These are phyloP conservation scores for Eucalyptus decipiens DNA, from an alignment of 345 rosid species.

Conservation along the genomic window DNA sequence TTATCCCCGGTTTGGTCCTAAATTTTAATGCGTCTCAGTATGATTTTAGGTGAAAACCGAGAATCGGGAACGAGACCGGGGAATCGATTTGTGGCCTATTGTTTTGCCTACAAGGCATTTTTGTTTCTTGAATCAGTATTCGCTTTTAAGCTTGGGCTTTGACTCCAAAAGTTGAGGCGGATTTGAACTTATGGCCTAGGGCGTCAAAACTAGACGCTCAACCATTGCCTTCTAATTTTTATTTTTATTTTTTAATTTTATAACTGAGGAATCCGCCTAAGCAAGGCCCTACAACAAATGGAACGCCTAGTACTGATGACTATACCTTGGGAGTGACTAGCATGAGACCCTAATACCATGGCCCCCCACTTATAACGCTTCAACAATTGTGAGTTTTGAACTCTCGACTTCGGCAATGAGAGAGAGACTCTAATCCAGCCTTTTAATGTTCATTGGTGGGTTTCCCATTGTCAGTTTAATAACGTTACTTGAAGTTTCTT, in stretches of 20 bases:
- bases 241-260: too few species aligned
- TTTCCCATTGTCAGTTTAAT: neutral
- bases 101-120: neutral
- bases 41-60: neutral
- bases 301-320: too few species aligned
- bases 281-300: too few species aligned
- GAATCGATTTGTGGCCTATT: neutral
- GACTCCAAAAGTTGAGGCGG: neutral
- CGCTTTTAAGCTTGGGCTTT: neutral
- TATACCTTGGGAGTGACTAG: too few species aligned
- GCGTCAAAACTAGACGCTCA: neutral
- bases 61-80: neutral
- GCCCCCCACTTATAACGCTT: too few species aligned
- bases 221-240: neutral
- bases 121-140: neutral
- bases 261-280: too few species aligned
- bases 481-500: too few species aligned
- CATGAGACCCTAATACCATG: too few species aligned
- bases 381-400: too few species aligned
- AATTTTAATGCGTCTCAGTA: fast-evolving
- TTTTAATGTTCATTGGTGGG: neutral
- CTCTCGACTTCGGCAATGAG: too few species aligned
- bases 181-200: neutral
- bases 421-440: neutral
- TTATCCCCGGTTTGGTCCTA: neutral